Percentiles rank a stretch among this genome's conserved stretches.
Conservation (phyloP, 164 flowering plant species). For the Macadamia integrifolia region DNA sequence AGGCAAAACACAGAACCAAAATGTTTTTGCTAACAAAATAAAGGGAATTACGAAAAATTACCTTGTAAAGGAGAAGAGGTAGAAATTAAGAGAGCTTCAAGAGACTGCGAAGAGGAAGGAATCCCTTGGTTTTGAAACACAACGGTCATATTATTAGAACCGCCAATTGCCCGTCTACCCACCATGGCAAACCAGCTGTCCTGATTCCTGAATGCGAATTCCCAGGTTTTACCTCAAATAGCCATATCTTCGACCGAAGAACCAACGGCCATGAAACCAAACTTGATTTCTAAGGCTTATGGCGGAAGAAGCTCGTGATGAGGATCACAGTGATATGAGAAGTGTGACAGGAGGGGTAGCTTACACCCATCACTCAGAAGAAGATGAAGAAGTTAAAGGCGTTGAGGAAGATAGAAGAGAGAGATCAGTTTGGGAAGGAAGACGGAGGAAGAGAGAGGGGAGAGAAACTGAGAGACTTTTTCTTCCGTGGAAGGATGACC, state of each 20-base stretch:
- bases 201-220: background rate
- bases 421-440: too few relatives aligned
- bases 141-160: slow-evolving; percentile 22
- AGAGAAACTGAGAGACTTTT: too few relatives aligned
- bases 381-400: background rate
- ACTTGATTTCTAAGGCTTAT: slow-evolving; percentile 31
- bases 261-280: too few relatives aligned
- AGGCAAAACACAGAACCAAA: background rate
- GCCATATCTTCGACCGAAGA: background rate
- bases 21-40: background rate
- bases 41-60: slow-evolving; percentile 13
- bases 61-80: slow-evolving; percentile 51
- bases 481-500: too few relatives aligned
- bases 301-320: slow-evolving; percentile 96
- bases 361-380: slow-evolving; percentile 64
- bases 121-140: slow-evolving; percentile 33
- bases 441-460: too few relatives aligned
- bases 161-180: slow-evolving; percentile 32
- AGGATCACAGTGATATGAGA: slow-evolving; percentile 78
- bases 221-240: background rate
- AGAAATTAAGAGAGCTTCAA: slow-evolving; percentile 41
- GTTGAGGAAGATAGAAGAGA: too few relatives aligned
- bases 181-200: slow-evolving; percentile 26
- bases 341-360: slow-evolving; percentile 58
- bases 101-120: slow-evolving; percentile 36